Conservation (phyloP, 495 filamentous ascomycete genomes). For the Penicillium riverlandense region DNA sequence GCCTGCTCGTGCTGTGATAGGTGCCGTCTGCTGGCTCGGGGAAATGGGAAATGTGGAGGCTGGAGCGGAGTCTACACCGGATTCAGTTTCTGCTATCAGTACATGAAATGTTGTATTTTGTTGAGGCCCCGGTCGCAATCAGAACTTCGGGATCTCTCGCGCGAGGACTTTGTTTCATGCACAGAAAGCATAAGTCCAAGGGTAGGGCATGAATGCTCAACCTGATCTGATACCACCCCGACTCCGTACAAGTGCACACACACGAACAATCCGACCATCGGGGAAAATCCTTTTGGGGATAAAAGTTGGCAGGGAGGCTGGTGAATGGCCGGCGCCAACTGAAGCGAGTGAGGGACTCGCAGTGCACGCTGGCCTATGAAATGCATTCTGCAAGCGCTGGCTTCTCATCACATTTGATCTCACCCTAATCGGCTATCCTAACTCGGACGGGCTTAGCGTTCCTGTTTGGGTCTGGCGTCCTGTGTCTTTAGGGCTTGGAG, state of each 20-base stretch:
- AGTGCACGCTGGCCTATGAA: neutral
- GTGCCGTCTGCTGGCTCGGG: neutral
- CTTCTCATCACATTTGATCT: neutral
- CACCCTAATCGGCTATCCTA: too few relatives aligned
- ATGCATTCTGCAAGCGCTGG: constrained; percentile 2
- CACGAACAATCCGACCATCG: neutral
- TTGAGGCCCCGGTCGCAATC: too few relatives aligned
- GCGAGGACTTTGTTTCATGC: too few relatives aligned
- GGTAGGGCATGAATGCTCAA: neutral
- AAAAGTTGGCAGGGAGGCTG: constrained; percentile 6
- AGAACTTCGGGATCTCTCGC: too few relatives aligned
- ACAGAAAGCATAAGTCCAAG: too few relatives aligned
- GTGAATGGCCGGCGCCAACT: constrained; percentile 9
- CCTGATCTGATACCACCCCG: neutral
- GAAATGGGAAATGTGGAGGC: neutral
- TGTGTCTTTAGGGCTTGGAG: too few relatives aligned
- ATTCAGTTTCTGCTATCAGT: too few relatives aligned
- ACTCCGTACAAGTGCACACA: neutral
- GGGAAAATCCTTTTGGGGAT: neutral
- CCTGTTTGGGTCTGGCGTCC: too few relatives aligned
- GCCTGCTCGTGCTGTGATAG: constrained; percentile 6
- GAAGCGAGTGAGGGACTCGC: constrained; percentile 2
- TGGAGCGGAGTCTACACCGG: neutral
- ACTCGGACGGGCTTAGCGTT: neutral
- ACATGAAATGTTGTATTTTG: too few relatives aligned